Percentiles rank a stretch among this genome's conserved stretches.
These are phyloP conservation scores for Penicillium glabrum DNA, from an alignment of 2,329 filamentous ascomycete genomes.

Conservation along the genomic window DNA sequence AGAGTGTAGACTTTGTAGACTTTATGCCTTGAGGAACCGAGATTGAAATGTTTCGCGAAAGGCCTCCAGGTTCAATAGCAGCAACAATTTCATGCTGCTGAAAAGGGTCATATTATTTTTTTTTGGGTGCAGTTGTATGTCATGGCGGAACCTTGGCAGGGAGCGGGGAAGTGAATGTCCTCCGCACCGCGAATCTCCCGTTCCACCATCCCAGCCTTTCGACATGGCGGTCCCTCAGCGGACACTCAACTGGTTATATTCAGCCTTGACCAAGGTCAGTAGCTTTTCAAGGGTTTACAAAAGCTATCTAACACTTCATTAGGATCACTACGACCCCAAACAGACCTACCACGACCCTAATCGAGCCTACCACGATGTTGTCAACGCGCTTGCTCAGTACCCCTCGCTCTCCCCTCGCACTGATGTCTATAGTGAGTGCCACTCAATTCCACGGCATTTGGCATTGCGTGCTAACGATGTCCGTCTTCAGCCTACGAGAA, in stretches of 20 bases:
- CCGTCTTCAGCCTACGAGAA: constrained; percentile 73
- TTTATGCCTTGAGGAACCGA: no score
- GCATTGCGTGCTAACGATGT: constrained; percentile 12
- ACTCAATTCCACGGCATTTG: neutral
- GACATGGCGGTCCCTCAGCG: constrained; percentile 72
- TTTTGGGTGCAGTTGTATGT: neutral
- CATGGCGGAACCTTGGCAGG: neutral
- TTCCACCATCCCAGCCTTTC: constrained; percentile 7
- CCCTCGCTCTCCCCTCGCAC: constrained; percentile 81
- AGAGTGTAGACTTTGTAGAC: no score
- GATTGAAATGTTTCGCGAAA: no score
- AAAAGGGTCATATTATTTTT: no score
- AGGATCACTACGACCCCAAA: constrained; percentile 39
- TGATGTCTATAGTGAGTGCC: constrained; percentile 82
- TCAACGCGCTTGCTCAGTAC: constrained; percentile 75
- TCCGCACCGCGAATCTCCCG: neutral
- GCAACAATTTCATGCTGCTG: no score
- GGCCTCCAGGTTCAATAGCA: no score
- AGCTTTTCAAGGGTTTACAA: neutral
- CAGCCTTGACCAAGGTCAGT: constrained; percentile 73
- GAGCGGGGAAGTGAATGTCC: constrained; percentile 12
- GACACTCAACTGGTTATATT: constrained; percentile 93
- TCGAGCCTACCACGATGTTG: constrained; percentile 88
- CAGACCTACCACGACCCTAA: constrained; percentile 94
- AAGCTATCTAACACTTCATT: constrained; percentile 9